Base-by-base conservation (phyloP, 2,329 filamentous ascomycete species). In the Fusarium decemcellulare region DNA sequence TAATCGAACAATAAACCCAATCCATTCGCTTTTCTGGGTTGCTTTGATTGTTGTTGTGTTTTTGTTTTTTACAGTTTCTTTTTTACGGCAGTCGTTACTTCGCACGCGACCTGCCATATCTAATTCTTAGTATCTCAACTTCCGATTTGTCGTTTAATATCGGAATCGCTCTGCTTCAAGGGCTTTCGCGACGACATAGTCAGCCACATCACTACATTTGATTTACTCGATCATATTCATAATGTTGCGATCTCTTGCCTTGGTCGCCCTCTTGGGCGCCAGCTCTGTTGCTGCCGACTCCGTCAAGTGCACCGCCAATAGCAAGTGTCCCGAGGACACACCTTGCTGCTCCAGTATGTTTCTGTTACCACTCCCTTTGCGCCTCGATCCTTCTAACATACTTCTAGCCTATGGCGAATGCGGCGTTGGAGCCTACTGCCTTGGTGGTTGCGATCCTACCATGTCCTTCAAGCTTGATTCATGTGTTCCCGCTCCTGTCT, bases 361-460 rank as follows among this genome's bases (percentile, higher is more conserved):
- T 2, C 9, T 40, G 40, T 12, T 55, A n/a, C 54, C 18, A 40
- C 9, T 36, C 14, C n/a, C 52, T 48, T 8, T 39, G 29, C 44
- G 61, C 57, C 56, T 30, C 18, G 50, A 12, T 44, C 55, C n/a
- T 51, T 61, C 70, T 75, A 56, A 76, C 62, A 39, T 40, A 43
- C 73, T 5, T 42, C 53, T 76, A 97, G 94, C 96, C 81, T 98
- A 98, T 81, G 93, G 93, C 74, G 87, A 95, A 81, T 98, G 96
- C 77, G 96, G 95, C 83, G 90, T 94, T 59, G 96, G 96, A 76
- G 96, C 95, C 59, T 98, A 93, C 87, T 99, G 96, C 77, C 89
- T 99, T 18, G 96, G 96, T 75, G 96, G 96, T 68, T 99, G 96
- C 84, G 95, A 98, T 78, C 93, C 94, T 34, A 88, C 90, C 77